A percentile compares a stretch with the other conserved stretches of the same genome.
Evolutionary conservation across 305 asterid genomes (phyloP).

Genomic region (Coffea humblotiana): DNA sequence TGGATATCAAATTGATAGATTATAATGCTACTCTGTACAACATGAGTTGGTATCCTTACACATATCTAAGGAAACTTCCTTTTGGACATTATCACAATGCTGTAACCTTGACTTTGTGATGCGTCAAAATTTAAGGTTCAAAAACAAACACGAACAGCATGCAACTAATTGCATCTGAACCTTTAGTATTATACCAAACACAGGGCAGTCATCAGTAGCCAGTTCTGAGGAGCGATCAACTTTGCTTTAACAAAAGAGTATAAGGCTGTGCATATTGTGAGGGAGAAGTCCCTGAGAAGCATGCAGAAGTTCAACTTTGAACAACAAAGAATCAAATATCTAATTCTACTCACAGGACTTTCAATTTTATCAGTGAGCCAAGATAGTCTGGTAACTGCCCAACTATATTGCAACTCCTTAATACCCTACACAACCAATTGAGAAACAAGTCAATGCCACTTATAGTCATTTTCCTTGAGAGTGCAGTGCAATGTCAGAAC

Average conservation of each 20-base stretch:
- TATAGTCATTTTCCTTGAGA: slow-evolving; percentile 1
- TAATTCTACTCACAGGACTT: slow-evolving; percentile 51
- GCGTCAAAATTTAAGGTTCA: neutral
- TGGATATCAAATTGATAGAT: too few species aligned
- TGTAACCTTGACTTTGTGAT: too few species aligned
- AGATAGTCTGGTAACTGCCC: slow-evolving; percentile 50
- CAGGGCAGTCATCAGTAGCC: neutral
- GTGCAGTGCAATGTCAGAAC: slow-evolving; percentile 1
- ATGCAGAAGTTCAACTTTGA: neutral
- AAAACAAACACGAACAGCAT: neutral
- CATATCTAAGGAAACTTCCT: too few species aligned
- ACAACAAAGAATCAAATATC: neutral
- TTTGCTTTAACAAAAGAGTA: neutral
- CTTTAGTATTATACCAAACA: neutral
- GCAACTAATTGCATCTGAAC: neutral
- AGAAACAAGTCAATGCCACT: slow-evolving; percentile 3
- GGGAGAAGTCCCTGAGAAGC: neutral
- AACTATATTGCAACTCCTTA: slow-evolving; percentile 68
- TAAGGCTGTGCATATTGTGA: too few species aligned
- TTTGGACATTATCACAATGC: too few species aligned
- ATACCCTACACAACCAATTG: slow-evolving; percentile 44
- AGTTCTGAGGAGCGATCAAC: neutral
- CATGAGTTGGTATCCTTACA: neutral
- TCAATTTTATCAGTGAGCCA: slow-evolving; percentile 35
- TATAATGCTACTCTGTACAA: too few species aligned